A percentile compares a stretch with the other conserved stretches of the same genome.
Conservation (phyloP, 1,284 basidiomycete species). For the Cryptococcus hybrid region DNA sequence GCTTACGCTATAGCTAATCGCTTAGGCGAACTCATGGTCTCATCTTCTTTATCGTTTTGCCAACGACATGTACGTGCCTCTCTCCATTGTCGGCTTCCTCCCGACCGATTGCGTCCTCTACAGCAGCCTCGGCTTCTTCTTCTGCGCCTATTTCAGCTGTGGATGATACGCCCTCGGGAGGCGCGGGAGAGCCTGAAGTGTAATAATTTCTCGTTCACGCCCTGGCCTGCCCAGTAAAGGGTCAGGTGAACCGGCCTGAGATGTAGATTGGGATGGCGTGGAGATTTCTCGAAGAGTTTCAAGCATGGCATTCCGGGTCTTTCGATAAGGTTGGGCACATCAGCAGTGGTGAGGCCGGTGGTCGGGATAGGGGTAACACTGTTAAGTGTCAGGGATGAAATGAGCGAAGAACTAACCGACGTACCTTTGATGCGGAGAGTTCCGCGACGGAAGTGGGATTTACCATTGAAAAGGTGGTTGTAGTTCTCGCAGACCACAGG, state of each 20-base stretch:
- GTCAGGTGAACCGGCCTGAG: slow-evolving; percentile 13
- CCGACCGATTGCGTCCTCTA: slow-evolving; percentile 11
- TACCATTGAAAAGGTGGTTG: slow-evolving; percentile 71
- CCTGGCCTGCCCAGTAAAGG: slow-evolving; percentile 17
- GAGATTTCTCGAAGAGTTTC: slow-evolving; percentile 42
- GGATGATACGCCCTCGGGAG: no score
- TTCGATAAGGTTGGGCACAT: slow-evolving; percentile 52
- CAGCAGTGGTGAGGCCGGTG: slow-evolving; percentile 47
- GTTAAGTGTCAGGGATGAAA: no score
- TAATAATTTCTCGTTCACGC: not conserved
- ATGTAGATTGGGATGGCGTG: slow-evolving; percentile 1
- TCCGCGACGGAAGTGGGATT: slow-evolving; percentile 74
- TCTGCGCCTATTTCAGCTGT: slow-evolving; percentile 13
- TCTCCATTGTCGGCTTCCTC: slow-evolving; percentile 12
- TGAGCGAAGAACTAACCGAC: slow-evolving; percentile 54
- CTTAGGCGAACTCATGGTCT: no score
- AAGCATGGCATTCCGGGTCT: slow-evolving; percentile 51
- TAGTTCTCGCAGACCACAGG: slow-evolving; percentile 96
- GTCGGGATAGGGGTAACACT: slow-evolving; percentile 55
- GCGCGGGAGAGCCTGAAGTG: slow-evolving; percentile 1
- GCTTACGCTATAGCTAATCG: slow-evolving; percentile 31
- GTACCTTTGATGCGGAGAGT: slow-evolving; percentile 80
- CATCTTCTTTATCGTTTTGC: slow-evolving; percentile 1
- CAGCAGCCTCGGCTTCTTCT: slow-evolving; percentile 7
- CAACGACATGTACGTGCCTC: not conserved